These are phyloP conservation scores for Porcisia hertigi DNA, from an alignment of 208 protist species.

Conservation along the genomic window DNA sequence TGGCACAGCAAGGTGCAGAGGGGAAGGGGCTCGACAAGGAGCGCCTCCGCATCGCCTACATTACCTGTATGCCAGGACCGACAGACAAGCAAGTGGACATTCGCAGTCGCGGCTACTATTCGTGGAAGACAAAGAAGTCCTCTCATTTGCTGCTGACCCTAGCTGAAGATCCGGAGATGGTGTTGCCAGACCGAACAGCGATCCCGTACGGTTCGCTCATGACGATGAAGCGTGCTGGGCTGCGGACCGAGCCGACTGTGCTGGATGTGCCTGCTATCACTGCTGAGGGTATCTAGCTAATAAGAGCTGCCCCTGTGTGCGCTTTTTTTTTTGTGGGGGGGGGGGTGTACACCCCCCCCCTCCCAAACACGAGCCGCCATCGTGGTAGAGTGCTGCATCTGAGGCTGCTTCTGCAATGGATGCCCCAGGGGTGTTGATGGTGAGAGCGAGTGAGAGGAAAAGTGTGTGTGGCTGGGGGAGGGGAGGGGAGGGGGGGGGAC, in stretches of 20 bases:
- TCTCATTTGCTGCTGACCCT: constrained; percentile 84
- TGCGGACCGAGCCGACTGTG: constrained; percentile 62
- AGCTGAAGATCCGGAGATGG: constrained; percentile 89
- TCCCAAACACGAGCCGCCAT: neutral
- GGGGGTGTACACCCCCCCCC: neutral
- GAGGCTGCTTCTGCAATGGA: neutral
- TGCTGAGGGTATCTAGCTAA: constrained; percentile 78
- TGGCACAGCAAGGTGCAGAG: constrained; percentile 87
- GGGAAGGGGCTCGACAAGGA: constrained; percentile 89
- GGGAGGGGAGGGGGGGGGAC: too few species aligned
- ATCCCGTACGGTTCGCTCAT: constrained; percentile 88
- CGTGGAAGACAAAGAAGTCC: constrained; percentile 91
- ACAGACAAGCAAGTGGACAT: constrained; percentile 92
- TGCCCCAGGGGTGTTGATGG: neutral
- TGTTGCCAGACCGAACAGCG: constrained; percentile 85
- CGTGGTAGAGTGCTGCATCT: neutral
- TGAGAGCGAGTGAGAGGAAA: too few species aligned
- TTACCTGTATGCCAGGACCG: constrained; percentile 83
- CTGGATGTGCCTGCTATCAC: constrained; percentile 90
- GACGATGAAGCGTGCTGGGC: constrained; percentile 80
- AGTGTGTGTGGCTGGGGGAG: too few species aligned
- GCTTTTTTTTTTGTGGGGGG: neutral
- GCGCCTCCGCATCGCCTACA: constrained; percentile 80
- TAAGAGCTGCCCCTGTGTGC: neutral
- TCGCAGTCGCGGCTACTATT: constrained; percentile 83